Percentiles rank a stretch among this genome's conserved stretches.
Evolutionary conservation across 495 filamentous ascomycete genomes (phyloP).

Genomic region (Ascodesmis nigricans): DNA sequence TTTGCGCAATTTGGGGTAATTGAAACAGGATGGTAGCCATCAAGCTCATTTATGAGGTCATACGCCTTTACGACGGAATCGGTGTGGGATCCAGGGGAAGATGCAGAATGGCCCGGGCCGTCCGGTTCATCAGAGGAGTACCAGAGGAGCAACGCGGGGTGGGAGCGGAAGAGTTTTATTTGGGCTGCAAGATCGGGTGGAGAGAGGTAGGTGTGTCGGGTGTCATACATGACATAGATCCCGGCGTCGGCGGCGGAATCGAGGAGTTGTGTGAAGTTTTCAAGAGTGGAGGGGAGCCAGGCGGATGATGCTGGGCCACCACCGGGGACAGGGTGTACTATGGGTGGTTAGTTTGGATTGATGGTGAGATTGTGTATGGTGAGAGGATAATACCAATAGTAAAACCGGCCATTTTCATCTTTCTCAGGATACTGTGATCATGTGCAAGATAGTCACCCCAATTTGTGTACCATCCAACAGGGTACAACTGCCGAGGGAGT

Average conservation of each 20-base stretch:
- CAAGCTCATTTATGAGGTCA: conserved; percentile 25
- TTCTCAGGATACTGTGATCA: too few species aligned
- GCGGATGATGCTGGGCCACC: background rate
- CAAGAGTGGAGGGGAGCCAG: background rate
- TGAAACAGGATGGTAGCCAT: conserved; percentile 32
- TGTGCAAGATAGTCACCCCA: conserved; percentile 3
- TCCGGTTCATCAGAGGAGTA: conserved; percentile 32
- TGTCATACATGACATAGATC: conserved; percentile 32
- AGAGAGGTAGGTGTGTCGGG: conserved; percentile 29
- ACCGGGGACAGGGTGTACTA: conserved; percentile 29
- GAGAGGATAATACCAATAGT: too few species aligned
- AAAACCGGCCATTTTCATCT: too few species aligned
- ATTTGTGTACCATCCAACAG: conserved; percentile 4
- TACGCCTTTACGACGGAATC: conserved; percentile 16
- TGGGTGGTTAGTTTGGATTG: too few species aligned
- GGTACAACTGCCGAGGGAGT: conserved; percentile 1
- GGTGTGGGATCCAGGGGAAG: conserved; percentile 24
- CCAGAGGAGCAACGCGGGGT: conserved; percentile 29
- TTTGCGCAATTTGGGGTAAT: conserved; percentile 32
- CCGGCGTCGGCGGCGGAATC: conserved; percentile 25
- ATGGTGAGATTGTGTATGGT: background rate
- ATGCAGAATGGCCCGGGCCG: background rate
- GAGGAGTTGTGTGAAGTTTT: conserved; percentile 22
- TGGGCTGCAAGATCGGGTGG: conserved; percentile 23
- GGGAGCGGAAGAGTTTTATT: conserved; percentile 23